Evolutionary conservation across 106 monocot species (phyloP), one percentile per base, ranked within the genome.

Genomic region (Dendrobium catenatum): DNA sequence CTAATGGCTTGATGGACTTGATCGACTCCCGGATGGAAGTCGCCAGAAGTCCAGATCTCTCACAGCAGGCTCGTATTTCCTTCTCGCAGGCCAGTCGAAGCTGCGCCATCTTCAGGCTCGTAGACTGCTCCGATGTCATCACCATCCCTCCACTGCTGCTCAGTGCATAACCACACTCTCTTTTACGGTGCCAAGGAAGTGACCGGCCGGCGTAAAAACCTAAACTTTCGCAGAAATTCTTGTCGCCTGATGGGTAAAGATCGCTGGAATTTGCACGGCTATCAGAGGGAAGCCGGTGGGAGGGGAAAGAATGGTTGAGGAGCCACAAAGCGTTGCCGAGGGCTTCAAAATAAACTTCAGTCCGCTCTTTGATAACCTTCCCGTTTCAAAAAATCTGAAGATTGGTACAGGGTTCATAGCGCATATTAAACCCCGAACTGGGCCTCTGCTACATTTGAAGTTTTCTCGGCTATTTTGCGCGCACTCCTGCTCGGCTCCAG

Each of bases 11-110:
- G 67, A 85, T 70, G 31, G 90, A 88, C 66, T 6, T 55, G 26
- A 90, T 84, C 37, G 80, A 79, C 26, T 82, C 84, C 58, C 81
- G 78, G 82, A 90, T 83, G 46, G 84, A 79, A 55, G 26, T 73
- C 24, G 78, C 82, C 1, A 86, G 79, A 10, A 77, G 70, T 41
- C 26, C 64, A 42, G 59, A 61, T 51, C 76, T 83, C 15, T 90
- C 84, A 1, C 78, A 67, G 17, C 77, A 70, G 64, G 33, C 46
- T 19, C 73, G 76, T 79, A 88, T 85, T 54, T 85, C 84, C 20
- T 49, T 55, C 76, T 80, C 84, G 77, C 87, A 90, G 55, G 78
- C 56, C 40, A 72, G 33, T 15, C 88, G 86, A 55, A 88, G 82
- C 49, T 78, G 86, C 76, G 76, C 46, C 82, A 93, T 86, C 58